Conservation (phyloP, 225 moss, liverwort and hornwort species). For the Anthoceros angustus region DNA sequence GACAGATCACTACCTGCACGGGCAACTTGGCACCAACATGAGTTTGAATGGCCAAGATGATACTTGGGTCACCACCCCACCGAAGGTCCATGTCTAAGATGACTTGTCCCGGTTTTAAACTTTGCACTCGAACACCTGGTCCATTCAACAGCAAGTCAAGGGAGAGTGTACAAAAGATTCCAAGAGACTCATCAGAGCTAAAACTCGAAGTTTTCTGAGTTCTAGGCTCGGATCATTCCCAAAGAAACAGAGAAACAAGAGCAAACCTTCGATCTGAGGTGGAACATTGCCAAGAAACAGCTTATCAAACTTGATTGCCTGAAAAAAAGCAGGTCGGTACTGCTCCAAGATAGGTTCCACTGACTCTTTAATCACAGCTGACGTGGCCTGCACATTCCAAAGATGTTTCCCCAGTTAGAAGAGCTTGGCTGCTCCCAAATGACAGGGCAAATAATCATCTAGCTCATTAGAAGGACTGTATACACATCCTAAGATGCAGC, state of each 20-base stretch:
- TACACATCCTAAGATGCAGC: too few species aligned
- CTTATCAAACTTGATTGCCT: conserved; percentile 51
- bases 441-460: neutral
- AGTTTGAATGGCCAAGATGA: conserved; percentile 42
- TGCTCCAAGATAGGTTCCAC: conserved; percentile 65
- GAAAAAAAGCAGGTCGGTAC: conserved; percentile 59
- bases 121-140: conserved; percentile 10
- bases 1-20: conserved; percentile 42
- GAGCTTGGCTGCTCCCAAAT: too few species aligned
- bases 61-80: conserved; percentile 82
- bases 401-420: too few species aligned
- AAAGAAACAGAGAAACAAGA: too few species aligned
- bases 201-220: neutral
- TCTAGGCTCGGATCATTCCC: too few species aligned
- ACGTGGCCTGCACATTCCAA: conserved; percentile 72
- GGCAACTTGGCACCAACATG: conserved; percentile 64
- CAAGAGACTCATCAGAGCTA: too few species aligned
- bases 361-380: conserved; percentile 51
- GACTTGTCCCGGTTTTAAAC: conserved; percentile 40
- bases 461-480: conserved; percentile 4
- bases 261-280: conserved; percentile 78
- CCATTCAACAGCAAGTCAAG: too few species aligned
- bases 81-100: conserved; percentile 86
- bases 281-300: conserved; percentile 62
- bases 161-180: too few species aligned